phyloP scores from a whole-genome alignment of 192 early-diverging fungal genomes.

The Blastocladiella britannica region DNA sequence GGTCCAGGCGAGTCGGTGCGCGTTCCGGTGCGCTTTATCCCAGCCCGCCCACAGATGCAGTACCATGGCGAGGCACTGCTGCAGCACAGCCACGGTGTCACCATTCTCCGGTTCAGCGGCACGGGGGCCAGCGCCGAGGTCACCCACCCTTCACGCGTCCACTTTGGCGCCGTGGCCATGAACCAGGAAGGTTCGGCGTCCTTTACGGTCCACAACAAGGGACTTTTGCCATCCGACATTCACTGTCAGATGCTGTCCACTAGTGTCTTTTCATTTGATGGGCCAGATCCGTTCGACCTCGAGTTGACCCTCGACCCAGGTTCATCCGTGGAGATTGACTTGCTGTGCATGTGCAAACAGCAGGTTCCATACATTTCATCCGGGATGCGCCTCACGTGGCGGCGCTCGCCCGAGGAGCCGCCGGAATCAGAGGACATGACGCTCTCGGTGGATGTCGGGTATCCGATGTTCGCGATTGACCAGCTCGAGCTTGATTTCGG shows the following conservation, averaged over 20 bases:
- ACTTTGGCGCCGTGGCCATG: constrained; percentile 32
- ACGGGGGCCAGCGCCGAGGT: constrained; percentile 38
- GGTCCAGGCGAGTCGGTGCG: constrained; percentile 25
- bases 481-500: constrained; percentile 34
- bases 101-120: constrained; percentile 20
- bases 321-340: constrained; percentile 10
- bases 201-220: constrained; percentile 27
- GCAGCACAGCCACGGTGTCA: constrained; percentile 24
- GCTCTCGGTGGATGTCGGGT: constrained; percentile 24
- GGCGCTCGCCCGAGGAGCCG: constrained; percentile 19
- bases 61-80: constrained; percentile 34
- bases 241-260: background rate
- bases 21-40: constrained; percentile 36
- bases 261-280: background rate
- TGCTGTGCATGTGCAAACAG: constrained; percentile 24
- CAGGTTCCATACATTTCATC: constrained; percentile 9
- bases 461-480: constrained; percentile 29
- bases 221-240: constrained; percentile 17
- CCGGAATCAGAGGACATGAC: constrained; percentile 21
- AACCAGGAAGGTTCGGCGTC: constrained; percentile 12
- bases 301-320: constrained; percentile 26
- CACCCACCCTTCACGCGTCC: constrained; percentile 14
- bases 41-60: constrained; percentile 28
- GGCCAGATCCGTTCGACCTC: constrained; percentile 26
- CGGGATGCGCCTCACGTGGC: constrained; percentile 19